Evolutionary conservation across 1,284 basidiomycete genomes (phyloP).

Genomic region (Moesziomyces sp.): DNA sequence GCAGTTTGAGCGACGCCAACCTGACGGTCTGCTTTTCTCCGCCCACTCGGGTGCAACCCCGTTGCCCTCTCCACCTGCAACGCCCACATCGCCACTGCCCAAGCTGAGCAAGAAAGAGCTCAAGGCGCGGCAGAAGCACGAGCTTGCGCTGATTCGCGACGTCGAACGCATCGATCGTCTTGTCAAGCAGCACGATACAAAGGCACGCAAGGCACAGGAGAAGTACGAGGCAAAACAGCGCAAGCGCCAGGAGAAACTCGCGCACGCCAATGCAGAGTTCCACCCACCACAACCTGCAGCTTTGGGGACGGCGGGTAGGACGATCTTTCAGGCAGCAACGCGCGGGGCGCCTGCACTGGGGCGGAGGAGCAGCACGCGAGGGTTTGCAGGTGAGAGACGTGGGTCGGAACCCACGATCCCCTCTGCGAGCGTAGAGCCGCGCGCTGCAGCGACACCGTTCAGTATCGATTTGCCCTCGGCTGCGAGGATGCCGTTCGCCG

Average conservation of each 20-base stretch:
- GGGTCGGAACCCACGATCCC: slow-evolving; percentile 13
- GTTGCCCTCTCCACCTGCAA: slow-evolving; percentile 6
- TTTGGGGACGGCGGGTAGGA: slow-evolving; percentile 13
- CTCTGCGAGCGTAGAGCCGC: background rate
- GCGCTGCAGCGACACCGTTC: background rate
- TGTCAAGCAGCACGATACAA: slow-evolving; percentile 53
- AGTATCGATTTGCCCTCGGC: slow-evolving; percentile 16
- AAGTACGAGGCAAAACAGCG: slow-evolving; percentile 29
- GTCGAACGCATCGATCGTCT: slow-evolving; percentile 45
- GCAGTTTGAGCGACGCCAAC: slow-evolving; percentile 1
- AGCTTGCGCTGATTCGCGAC: slow-evolving; percentile 50
- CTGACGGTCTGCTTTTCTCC: slow-evolving; percentile 15
- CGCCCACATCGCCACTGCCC: slow-evolving; percentile 8
- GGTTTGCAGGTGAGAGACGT: slow-evolving; percentile 10
- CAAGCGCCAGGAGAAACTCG: slow-evolving; percentile 23
- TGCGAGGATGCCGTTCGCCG: slow-evolving; percentile 6
- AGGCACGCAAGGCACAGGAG: slow-evolving; percentile 33
- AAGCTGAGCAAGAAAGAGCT: slow-evolving; percentile 43
- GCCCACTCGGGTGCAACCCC: background rate
- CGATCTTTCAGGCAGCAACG: slow-evolving; percentile 35
- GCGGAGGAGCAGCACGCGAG: slow-evolving; percentile 17
- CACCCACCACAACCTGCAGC: background rate
- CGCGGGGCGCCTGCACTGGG: background rate
- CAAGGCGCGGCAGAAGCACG: slow-evolving; percentile 52
- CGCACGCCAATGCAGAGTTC: slow-evolving; percentile 6